These are phyloP conservation scores for Geosiphon pyriformis DNA, from an alignment of 192 early-diverging fungal genomes.

Conservation along the genomic window DNA sequence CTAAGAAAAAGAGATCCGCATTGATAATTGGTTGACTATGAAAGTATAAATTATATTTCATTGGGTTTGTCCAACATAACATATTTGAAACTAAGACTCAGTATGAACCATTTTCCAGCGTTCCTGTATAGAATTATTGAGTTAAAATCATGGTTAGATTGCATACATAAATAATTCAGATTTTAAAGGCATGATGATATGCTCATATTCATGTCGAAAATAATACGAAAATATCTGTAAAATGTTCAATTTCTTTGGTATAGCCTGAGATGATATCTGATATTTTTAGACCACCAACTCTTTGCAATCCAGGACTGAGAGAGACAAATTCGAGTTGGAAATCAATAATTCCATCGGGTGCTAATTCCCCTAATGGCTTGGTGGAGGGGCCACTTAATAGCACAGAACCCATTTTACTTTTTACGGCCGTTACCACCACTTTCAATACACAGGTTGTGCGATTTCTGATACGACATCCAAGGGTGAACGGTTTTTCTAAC, in stretches of 20 bases:
- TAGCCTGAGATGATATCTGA: constrained; percentile 65
- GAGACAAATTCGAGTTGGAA: constrained; percentile 77
- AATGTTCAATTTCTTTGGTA: constrained; percentile 70
- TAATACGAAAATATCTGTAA: constrained; percentile 67
- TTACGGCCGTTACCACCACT: constrained; percentile 58
- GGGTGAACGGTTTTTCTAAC: constrained; percentile 61
- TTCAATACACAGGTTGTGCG: constrained; percentile 44
- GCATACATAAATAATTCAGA: too few relatives aligned
- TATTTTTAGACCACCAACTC: constrained; percentile 73
- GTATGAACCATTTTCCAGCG: too few relatives aligned
- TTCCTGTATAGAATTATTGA: too few relatives aligned
- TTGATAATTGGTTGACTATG: too few relatives aligned
- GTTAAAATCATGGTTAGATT: too few relatives aligned
- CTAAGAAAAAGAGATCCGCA: too few relatives aligned
- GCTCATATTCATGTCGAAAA: constrained; percentile 20
- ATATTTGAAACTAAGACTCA: too few relatives aligned
- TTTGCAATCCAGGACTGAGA: constrained; percentile 77
- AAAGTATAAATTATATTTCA: too few relatives aligned
- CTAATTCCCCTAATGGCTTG: constrained; percentile 56
- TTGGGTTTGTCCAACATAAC: too few relatives aligned
- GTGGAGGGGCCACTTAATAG: constrained; percentile 60
- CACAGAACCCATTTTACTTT: constrained; percentile 73
- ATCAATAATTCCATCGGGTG: constrained; percentile 51
- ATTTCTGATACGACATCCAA: constrained; percentile 55
- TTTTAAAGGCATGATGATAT: too few relatives aligned